Conservation (phyloP, 148 eudicot genomes). For the Chenopodium formosanum region DNA sequence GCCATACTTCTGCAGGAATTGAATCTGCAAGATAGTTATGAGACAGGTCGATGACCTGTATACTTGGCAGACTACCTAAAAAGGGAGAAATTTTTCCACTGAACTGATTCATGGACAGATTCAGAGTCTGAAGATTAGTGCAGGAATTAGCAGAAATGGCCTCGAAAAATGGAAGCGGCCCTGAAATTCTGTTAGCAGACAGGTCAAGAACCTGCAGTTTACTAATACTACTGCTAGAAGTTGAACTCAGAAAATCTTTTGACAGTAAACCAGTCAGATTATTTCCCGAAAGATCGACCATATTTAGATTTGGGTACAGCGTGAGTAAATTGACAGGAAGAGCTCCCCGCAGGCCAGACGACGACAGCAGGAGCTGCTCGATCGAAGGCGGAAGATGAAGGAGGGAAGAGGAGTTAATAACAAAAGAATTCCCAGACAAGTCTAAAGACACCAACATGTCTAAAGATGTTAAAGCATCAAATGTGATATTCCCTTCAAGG, state of each 20-base stretch:
- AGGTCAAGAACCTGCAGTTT: slow-evolving; percentile 61
- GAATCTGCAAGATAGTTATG: slow-evolving; percentile 63
- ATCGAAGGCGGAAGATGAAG: slow-evolving; percentile 60
- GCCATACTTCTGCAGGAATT: slow-evolving; percentile 63
- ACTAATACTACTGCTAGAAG: slow-evolving; percentile 14
- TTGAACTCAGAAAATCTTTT: slow-evolving; percentile 32
- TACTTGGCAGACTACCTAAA: slow-evolving; percentile 44
- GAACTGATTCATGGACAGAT: slow-evolving; percentile 54
- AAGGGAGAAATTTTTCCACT: slow-evolving; percentile 54
- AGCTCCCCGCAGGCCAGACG: slow-evolving; percentile 53
- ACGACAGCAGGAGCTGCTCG: slow-evolving; percentile 51
- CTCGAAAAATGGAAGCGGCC: slow-evolving; percentile 37
- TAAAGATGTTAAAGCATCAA: slow-evolving; percentile 53
- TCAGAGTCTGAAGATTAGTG: slow-evolving; percentile 43
- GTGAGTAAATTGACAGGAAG: slow-evolving; percentile 47
- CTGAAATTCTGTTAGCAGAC: slow-evolving; percentile 54
- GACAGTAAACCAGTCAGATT: slow-evolving; percentile 61
- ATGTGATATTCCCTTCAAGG: slow-evolving; percentile 48
- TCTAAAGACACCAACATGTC: slow-evolving; percentile 61
- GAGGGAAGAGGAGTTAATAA: slow-evolving; percentile 57
- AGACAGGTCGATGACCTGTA: slow-evolving; percentile 74
- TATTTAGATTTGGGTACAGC: slow-evolving; percentile 50
- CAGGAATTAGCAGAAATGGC: slow-evolving; percentile 35
- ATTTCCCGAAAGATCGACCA: slow-evolving; percentile 60
- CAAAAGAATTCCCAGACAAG: slow-evolving; percentile 59